Evolutionary conservation across 2,329 filamentous ascomycete genomes (phyloP).

Genomic region (Pseudogymnoascus sp.): DNA sequence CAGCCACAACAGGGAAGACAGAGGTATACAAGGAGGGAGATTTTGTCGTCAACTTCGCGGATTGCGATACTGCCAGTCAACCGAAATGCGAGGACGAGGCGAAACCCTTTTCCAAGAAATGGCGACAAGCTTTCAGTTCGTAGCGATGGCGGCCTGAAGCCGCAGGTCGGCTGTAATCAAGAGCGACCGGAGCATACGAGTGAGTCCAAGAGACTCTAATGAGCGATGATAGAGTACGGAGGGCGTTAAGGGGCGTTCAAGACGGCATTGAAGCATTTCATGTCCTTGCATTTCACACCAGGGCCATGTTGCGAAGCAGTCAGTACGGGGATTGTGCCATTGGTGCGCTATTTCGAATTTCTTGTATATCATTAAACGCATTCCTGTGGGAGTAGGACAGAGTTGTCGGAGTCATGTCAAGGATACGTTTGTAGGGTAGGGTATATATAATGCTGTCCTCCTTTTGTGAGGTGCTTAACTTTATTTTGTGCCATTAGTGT

Average conservation of each 20-base stretch:
- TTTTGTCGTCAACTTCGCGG: conserved; percentile 69
- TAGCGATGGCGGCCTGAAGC: background rate
- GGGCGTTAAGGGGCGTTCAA: conserved; percentile 1
- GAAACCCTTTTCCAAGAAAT: conserved; percentile 27
- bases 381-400: background rate
- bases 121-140: conserved; percentile 16
- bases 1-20: conserved; percentile 43
- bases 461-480: background rate
- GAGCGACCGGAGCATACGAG: background rate
- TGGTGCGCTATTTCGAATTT: conserved; percentile 1
- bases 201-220: conserved; percentile 4
- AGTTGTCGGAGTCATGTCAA: background rate
- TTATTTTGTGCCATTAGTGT: background rate
- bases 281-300: conserved; percentile 3
- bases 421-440: background rate
- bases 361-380: conserved; percentile 7
- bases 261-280: background rate
- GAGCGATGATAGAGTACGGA: conserved; percentile 1
- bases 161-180: background rate
- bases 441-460: conserved; percentile 2
- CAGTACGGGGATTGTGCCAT: background rate
- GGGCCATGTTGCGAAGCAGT: background rate
- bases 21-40: conserved; percentile 70
- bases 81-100: conserved; percentile 67
- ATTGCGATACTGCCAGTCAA: conserved; percentile 50